Base-by-base conservation (phyloP, 2,329 filamentous ascomycete genomes). In the Cryphonectria parasitica region DNA sequence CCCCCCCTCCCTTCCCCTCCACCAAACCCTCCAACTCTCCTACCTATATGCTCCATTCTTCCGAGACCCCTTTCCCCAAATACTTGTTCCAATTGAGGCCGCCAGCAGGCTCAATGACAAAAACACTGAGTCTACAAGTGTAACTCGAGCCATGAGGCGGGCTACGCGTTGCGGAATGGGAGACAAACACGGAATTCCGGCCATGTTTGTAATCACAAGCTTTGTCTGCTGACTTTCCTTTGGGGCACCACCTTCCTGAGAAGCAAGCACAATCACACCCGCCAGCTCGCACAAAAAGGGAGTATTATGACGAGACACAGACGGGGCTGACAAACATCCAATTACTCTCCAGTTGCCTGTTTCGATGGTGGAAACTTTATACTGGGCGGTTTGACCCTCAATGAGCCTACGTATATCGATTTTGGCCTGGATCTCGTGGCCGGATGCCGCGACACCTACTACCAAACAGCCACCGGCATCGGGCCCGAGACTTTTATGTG, bases 281-380 rank as follows among this genome's bases (percentile, higher is more conserved):
- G 22, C 45, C 31, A 11, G 31, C 11, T 52, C 34, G n/a, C 45
- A 36, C 8, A 36, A 41, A 5, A 28, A 19, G 36, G 0, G 13
- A 13, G 17, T 17, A 5, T n/a, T n/a, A 22, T 49, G 22, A 11
- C 45, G 22, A n/a, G 15, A 39, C 49, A 58, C 52, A 54, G 1
- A 74, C 75, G 66, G 69, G 74, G 43, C 73, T 72, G 61, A 61
- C 28, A 77, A 82, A 43, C 74, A 75, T 62, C 19, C 84, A 79
- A 31, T 78, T 84, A 68, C 84, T 86, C 69, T 79, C 54, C 68
- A 88, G 86, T 97, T 71, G 91, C 92, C 49, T 96, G 93, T 80
- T 97, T 97, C 77, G 88, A 92, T 69, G 94, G 92, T 45, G 94
- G 94, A 22, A 97, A 91, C 79, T 94, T 97, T 81, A 90, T 97